Conservation (phyloP, 192 early-diverging fungal genomes). For the Umbelopsis sp. region DNA sequence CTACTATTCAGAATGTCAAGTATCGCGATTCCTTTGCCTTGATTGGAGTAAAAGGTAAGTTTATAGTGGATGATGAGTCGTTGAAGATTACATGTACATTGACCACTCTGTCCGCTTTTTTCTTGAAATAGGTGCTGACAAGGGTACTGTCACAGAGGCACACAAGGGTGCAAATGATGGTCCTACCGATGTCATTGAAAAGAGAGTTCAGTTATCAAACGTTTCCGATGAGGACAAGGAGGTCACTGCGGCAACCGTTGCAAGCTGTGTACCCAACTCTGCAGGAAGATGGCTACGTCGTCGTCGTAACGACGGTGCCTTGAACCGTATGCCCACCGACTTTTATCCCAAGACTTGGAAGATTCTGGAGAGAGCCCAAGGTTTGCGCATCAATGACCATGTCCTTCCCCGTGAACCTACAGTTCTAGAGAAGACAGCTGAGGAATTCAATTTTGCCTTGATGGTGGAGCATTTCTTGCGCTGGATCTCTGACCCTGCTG, state of each 20-base stretch:
- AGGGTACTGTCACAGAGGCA: conserved; percentile 53
- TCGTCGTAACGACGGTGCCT: conserved; percentile 81
- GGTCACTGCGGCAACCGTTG: conserved; percentile 44
- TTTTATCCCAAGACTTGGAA: conserved; percentile 83
- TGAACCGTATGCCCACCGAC: conserved; percentile 76
- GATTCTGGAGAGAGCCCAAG: conserved; percentile 63
- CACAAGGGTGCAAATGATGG: conserved; percentile 54
- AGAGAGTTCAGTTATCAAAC: conserved; percentile 48
- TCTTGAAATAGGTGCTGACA: conserved; percentile 19
- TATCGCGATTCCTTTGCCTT: conserved; percentile 85
- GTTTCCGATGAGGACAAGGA: conserved; percentile 49
- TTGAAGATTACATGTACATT: not conserved
- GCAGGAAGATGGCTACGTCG: conserved; percentile 73
- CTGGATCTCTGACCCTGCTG: conserved; percentile 75
- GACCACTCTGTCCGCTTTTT: not conserved
- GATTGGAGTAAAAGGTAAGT: conserved; percentile 76
- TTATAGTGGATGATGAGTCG: not conserved
- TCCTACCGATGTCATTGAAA: conserved; percentile 61
- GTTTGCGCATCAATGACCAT: conserved; percentile 60
- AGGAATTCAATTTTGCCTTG: conserved; percentile 86
- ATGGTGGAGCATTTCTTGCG: conserved; percentile 76
- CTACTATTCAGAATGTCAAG: conserved; percentile 49
- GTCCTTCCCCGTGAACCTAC: conserved; percentile 75
- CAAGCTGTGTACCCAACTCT: conserved; percentile 48
- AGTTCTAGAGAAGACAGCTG: conserved; percentile 78